Base-by-base conservation (phyloP, 2,329 filamentous ascomycete genomes). In the Beauveria sp. region DNA sequence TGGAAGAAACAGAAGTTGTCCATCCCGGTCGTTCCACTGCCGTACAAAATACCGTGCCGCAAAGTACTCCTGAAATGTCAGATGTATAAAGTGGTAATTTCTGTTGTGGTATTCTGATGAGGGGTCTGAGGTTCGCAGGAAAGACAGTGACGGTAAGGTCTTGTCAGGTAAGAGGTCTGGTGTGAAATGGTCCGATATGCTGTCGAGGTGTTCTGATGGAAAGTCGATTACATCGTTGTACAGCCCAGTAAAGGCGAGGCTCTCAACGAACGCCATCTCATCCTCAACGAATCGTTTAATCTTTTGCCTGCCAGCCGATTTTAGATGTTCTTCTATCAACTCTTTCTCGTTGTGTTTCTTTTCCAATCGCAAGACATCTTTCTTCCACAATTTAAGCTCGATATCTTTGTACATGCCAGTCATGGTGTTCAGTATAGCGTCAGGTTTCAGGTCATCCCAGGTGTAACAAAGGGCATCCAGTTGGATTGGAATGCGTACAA, bases 401-500 rank as follows among this genome's bases (percentile, higher is more conserved):
- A 78, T 77, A 1, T 65, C 64, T 64, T 1, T 18, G 64, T 74
- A 75, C 9, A 75, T 52, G 43, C 61, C 63, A 0, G 74, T 77
- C 74, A 78, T 78, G 2, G 74, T 77, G 20, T 73, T 53, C 75
- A 2, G 22, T 1, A 22, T 22, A 1, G 1, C 22, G 2, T 22
- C 2, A 1, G 22, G 22, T 22, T 2, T 22, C 1, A 22, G 2
- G 22, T 22, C 22, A 22, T 22, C 22, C 22, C 75, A 79, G 14
- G 59, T 72, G 51, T 67, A 75, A 62, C 76, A 79, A 46, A 79
- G 60, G 1, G 77, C 77, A 67, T 79, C 77, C 0, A 80, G 67
- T 55, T 75, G 75, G 62, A 79, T 75, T 0, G 76, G 78, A 46
- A 79, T 78, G n/a, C 71, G 74, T 2, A 75, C 68, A 34, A 79